A percentile compares a stretch with the other conserved stretches of the same genome.
Conservation (phyloP, 345 rosid species). For the Eucalyptus urophylla region DNA sequence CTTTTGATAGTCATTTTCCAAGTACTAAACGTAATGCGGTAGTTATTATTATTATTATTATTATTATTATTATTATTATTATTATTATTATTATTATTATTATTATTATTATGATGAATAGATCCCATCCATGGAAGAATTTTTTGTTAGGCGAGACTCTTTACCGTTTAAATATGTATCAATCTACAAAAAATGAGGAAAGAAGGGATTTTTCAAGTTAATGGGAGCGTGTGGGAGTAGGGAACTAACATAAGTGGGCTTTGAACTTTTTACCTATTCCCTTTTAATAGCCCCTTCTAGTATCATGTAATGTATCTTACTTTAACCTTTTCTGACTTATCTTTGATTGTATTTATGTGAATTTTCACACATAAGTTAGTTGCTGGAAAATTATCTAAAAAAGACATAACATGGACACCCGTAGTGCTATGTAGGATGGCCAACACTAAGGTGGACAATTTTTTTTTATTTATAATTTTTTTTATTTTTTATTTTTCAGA, state of each 20-base stretch:
- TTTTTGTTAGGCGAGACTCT: background rate
- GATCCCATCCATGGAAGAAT: background rate
- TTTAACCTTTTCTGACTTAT: background rate
- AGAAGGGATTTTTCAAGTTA: background rate
- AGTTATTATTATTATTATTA: background rate
- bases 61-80: background rate
- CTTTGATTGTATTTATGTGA: background rate
- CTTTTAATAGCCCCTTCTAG: background rate
- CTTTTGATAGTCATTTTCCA: background rate
- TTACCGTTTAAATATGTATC: background rate
- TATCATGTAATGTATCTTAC: background rate
- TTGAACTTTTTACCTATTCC: background rate
- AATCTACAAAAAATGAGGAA: background rate
- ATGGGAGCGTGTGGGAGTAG: background rate
- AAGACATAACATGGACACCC: background rate
- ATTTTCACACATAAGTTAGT: background rate
- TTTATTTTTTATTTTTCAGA: too few species aligned
- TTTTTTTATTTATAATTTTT: too few species aligned
- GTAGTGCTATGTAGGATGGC: background rate
- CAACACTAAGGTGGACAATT: background rate
- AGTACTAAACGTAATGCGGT: background rate
- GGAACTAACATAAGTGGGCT: background rate
- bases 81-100: too few species aligned
- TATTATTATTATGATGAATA: background rate
- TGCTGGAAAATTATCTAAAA: too few species aligned